phyloP scores from a whole-genome alignment of 208 protist genomes.

The Trypanosoma lewisi region DNA sequence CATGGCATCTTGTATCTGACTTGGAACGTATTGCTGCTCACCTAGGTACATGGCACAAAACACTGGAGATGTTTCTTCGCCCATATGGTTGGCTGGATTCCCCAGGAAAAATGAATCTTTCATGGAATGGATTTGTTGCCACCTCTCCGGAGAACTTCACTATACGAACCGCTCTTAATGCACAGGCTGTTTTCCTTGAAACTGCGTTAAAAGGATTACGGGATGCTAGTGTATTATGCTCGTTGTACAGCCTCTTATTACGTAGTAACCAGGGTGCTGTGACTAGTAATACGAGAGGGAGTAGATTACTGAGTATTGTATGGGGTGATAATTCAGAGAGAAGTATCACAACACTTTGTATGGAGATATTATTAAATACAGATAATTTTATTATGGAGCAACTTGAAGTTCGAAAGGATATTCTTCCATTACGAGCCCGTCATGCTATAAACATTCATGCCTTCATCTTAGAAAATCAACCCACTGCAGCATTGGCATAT shows the following conservation, averaged over 20 bases:
- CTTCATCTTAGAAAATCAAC: constrained; percentile 30
- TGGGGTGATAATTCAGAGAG: constrained; percentile 34
- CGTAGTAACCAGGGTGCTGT: constrained; percentile 19
- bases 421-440: constrained; percentile 38
- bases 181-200: constrained; percentile 51
- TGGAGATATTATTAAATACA: constrained; percentile 34
- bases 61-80: constrained; percentile 33
- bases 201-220: constrained; percentile 38
- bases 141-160: constrained; percentile 15
- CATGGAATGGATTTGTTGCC: constrained; percentile 21
- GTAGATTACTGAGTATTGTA: constrained; percentile 35
- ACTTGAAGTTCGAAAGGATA: constrained; percentile 30
- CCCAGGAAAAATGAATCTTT: constrained; percentile 18
- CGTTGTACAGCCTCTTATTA: constrained; percentile 50
- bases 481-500: constrained; percentile 35
- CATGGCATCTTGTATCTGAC: constrained; percentile 9
- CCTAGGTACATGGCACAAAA: constrained; percentile 12
- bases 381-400: constrained; percentile 22
- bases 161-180: constrained; percentile 33
- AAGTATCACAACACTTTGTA: constrained; percentile 39
- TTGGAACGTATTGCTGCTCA: constrained; percentile 10
- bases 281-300: neutral
- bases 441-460: constrained; percentile 40
- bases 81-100: constrained; percentile 49
- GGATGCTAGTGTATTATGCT: constrained; percentile 42